These are phyloP conservation scores for Aureobasidium musti DNA, from an alignment of 2,329 filamentous ascomycete genomes.

Conservation along the genomic window DNA sequence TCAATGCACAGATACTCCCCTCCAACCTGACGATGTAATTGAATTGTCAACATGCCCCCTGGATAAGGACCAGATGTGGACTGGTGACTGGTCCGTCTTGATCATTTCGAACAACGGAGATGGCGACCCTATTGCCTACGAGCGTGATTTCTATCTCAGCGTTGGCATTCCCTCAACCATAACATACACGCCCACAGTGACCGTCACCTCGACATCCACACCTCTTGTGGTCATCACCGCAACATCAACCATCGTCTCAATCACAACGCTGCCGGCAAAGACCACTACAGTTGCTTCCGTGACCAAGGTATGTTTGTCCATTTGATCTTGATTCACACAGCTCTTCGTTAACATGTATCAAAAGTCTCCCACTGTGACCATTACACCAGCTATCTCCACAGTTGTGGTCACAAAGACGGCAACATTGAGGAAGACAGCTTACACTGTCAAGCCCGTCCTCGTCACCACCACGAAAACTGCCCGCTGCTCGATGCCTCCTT, in stretches of 20 bases:
- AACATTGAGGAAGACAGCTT: constrained; percentile 37
- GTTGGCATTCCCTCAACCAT: constrained; percentile 42
- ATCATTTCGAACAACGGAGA: constrained; percentile 49
- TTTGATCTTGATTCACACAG: neutral
- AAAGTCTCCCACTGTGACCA: constrained; percentile 29
- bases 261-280: neutral
- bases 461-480: constrained; percentile 40
- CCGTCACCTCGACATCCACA: constrained; percentile 35
- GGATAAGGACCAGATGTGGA: constrained; percentile 47
- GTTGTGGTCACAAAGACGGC: constrained; percentile 38
- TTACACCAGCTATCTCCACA: constrained; percentile 32
- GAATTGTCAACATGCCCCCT: constrained; percentile 49
- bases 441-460: constrained; percentile 30
- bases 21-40: constrained; percentile 45
- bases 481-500: constrained; percentile 38
- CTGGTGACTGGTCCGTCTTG: constrained; percentile 49
- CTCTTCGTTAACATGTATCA: neutral
- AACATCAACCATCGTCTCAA: constrained; percentile 9
- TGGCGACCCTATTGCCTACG: constrained; percentile 49
- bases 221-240: constrained; percentile 30
- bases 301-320: constrained; percentile 15
- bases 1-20: constrained; percentile 46
- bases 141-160: constrained; percentile 46
- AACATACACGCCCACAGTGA: constrained; percentile 37
- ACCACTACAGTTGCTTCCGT: constrained; percentile 29